Percentiles rank a stretch among this genome's conserved stretches.
phyloP scores from a whole-genome alignment of 441 rosid genomes.

The California macrophylla region DNA sequence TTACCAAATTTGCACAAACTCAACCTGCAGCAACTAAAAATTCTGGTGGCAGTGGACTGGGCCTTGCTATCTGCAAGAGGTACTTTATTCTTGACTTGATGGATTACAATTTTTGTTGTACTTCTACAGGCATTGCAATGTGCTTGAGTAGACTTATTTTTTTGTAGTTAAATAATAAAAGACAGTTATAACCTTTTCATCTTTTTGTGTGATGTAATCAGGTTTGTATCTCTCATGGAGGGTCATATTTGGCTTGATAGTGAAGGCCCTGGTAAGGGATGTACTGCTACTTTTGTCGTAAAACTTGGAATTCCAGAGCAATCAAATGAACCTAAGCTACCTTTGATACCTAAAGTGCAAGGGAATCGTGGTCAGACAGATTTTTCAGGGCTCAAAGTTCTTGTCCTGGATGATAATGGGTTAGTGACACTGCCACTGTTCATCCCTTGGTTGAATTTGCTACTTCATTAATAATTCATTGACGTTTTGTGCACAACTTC shows the following conservation, averaged over 20 bases:
- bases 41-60: constrained; percentile 86
- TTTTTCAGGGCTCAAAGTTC: constrained; percentile 81
- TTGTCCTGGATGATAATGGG: constrained; percentile 87
- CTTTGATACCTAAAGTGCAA: constrained; percentile 31
- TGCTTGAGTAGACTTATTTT: not conserved
- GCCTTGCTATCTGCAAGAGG: constrained; percentile 98
- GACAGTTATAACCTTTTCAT: not conserved
- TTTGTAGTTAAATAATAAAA: not conserved
- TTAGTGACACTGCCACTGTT: constrained; percentile 29
- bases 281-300: constrained; percentile 62
- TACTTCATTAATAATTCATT: not conserved
- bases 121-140: not conserved
- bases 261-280: constrained; percentile 84
- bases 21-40: constrained; percentile 58
- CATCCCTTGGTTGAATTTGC: constrained; percentile 3
- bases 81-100: constrained; percentile 18
- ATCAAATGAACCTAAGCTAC: constrained; percentile 45
- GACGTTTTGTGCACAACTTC: not conserved
- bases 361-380: constrained; percentile 35
- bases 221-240: constrained; percentile 93
- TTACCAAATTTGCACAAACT: constrained; percentile 78
- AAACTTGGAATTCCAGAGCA: constrained; percentile 54
- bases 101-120: not conserved
- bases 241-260: constrained; percentile 96
- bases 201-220: constrained; percentile 26